Base-by-base conservation (phyloP, 768 basidiomycete genomes). In the Pilatotrama ljubarskyi region DNA sequence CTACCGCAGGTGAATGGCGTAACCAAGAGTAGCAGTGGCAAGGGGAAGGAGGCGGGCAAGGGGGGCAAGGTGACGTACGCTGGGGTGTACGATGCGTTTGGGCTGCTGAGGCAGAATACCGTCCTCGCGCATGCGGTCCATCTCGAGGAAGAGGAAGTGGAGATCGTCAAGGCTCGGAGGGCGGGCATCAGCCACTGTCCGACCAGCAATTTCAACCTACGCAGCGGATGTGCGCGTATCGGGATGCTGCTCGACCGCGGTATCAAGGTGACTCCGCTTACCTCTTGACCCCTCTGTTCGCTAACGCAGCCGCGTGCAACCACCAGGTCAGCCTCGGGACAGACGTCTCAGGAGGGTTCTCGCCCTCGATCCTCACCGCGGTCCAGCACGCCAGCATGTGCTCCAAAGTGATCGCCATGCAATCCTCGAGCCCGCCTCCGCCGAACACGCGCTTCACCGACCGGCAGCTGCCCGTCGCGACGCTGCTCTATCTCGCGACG, bases 101-200 rank as follows among this genome's bases (percentile, higher is more conserved):
- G 86, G 17, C 80, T 98, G 37, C 80, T 98, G 43, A 77, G 89
- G 18, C 70, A 75, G 29, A 92, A 91, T 69, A 97, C 96, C 0
- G 82, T 98, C 35, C 79, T 98, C 35, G 96, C 87, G 1, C 96
- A 98, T 70, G 95, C 85, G 13, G 85, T 95, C 15, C 88, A 91
- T 73, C 77, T 98, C 29, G 82, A 82, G 22, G 81, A 85, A 17
- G 77, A 79, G 4, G 96, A 98, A 74, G 76, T 94, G 59, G 77
- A 82, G 37, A 75, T 96, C 22, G 84, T 98, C 64, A 83, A 83
- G 64, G 61, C 77, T 64, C 78, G 79, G 51, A 76, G 78, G 8
- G 86, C 90, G 1, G 95, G 95, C 10, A 79, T 98, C 49, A 90
- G 90, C 64, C 96, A 98, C 74, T 98, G 96, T 70, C 95, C 96